phyloP scores from a whole-genome alignment of 148 eudicot species.

The Euryodendron excelsum region DNA sequence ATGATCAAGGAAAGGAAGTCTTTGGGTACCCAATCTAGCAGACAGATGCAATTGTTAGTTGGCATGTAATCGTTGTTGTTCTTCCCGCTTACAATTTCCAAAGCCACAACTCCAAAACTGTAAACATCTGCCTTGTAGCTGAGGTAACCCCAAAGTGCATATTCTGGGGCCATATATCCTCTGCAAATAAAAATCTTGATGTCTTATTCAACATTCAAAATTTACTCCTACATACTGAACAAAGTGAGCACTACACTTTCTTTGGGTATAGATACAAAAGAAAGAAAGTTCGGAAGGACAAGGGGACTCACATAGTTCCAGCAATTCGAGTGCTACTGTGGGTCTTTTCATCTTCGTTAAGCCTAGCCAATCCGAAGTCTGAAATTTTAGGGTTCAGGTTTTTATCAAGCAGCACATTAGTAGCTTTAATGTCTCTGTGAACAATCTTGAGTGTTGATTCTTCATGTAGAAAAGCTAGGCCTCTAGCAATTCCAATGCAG shows the following conservation, averaged over 20 bases:
- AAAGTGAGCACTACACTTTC: neutral
- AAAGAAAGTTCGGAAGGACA: neutral
- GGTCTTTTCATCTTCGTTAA: slow-evolving; percentile 49
- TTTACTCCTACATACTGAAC: neutral
- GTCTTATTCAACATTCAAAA: neutral
- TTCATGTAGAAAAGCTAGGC: slow-evolving; percentile 50
- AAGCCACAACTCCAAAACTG: slow-evolving; percentile 41
- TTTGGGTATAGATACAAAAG: neutral
- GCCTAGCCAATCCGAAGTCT: slow-evolving; percentile 50
- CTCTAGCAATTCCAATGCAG: slow-evolving; percentile 47
- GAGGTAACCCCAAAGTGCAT: slow-evolving; percentile 48
- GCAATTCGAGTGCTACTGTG: slow-evolving; percentile 52
- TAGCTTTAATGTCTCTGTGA: slow-evolving; percentile 52
- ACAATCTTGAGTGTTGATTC: slow-evolving; percentile 47
- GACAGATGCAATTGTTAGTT: slow-evolving; percentile 34
- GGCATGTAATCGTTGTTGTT: slow-evolving; percentile 47
- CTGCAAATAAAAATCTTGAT: slow-evolving; percentile 19
- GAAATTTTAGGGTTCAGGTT: slow-evolving; percentile 46
- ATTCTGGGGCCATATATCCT: slow-evolving; percentile 63
- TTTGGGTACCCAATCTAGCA: slow-evolving; percentile 40
- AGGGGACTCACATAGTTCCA: slow-evolving; percentile 41
- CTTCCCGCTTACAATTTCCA: slow-evolving; percentile 52
- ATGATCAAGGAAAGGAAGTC: neutral
- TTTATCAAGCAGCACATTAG: slow-evolving; percentile 45
- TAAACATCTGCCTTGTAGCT: slow-evolving; percentile 49